Base-by-base conservation (phyloP, 768 basidiomycete genomes). In the Chalciporus chontae region DNA sequence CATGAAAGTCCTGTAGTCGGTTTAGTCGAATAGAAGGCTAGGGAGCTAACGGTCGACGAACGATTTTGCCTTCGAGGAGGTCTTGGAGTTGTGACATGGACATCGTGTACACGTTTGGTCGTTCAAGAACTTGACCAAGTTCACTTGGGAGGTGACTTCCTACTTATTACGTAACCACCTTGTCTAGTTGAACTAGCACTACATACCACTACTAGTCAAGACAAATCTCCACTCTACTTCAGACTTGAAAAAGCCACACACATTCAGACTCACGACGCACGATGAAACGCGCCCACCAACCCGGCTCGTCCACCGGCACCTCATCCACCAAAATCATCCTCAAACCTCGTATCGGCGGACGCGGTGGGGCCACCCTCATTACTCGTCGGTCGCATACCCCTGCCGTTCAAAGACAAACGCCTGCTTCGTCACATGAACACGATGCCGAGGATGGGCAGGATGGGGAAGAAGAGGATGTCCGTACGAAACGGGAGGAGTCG, bases 271-370 rank as follows among this genome's bases (percentile, higher is more conserved):
- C 15, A 4, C 5, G 39, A 23, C 26, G 9, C 10, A n/a, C 34
- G 5, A 64, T 66, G 65, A 66, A 60, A 26, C 65, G 65, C 29
- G 9, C 18, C 19, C 15, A 36, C 34, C 5, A 5, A 36, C 5
- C 5, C 9, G 45, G 53, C 34, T 50, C 53, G 10, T 62, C 59
- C 31, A 62, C 59, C 59, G 15, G 54, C 4, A 31, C 10, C 47
- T 13, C 68, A 58, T 21, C 34, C n/a, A 36, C 34, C n/a, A 74
- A 71, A 63, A 74, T 74, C 38, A 74, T 73, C 9, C 71, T 73
- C 50, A 74, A 70, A 42, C 72, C 73, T 2, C 71, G 69, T 27
- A 53, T 65, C 10, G 63, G 62, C 10, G 63, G 62, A 15, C 66
- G 61, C 38, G 64, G 63, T 8, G 53, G 58, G 2, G 60, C 51